Percentiles rank a stretch among this genome's conserved stretches.
These are phyloP conservation scores for Periglandula ipomoeae DNA, from an alignment of 2,329 filamentous ascomycete species.

Conservation along the genomic window DNA sequence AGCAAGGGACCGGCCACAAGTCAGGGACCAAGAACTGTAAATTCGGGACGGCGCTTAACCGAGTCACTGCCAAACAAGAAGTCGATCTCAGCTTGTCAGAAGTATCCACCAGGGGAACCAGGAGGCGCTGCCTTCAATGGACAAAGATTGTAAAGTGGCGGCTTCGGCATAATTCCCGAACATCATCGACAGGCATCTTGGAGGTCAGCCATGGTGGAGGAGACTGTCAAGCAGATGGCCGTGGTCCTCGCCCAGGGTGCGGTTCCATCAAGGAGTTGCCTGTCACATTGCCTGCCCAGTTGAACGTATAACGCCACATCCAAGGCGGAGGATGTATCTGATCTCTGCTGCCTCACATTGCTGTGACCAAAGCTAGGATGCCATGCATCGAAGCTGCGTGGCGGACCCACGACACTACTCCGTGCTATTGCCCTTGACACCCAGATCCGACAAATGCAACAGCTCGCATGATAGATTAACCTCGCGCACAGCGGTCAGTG, in stretches of 20 bases:
- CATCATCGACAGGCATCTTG: not conserved
- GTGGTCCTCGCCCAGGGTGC: not conserved
- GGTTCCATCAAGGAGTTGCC: not conserved
- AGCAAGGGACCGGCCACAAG: not conserved
- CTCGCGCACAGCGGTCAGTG: no score
- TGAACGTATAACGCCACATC: not conserved
- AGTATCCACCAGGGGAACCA: not conserved
- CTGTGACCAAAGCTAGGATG: no score
- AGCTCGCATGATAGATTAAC: not conserved
- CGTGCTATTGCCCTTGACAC: not conserved
- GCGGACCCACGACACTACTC: not conserved
- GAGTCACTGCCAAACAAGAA: constrained; percentile 8
- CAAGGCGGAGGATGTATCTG: not conserved
- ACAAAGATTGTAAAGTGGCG: not conserved
- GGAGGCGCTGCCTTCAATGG: not conserved
- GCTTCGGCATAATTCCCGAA: not conserved
- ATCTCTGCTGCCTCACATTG: not conserved
- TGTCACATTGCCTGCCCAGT: constrained; percentile 3
- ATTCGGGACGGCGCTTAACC: constrained; percentile 9
- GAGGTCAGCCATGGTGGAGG: not conserved
- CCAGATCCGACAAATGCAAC: not conserved
- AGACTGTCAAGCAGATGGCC: not conserved
- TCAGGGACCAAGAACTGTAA: not conserved
- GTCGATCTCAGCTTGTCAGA: constrained; percentile 4
- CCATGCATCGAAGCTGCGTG: not conserved